Conservation (phyloP, 257 asterid genomes). For the Nemophila menziesii region DNA sequence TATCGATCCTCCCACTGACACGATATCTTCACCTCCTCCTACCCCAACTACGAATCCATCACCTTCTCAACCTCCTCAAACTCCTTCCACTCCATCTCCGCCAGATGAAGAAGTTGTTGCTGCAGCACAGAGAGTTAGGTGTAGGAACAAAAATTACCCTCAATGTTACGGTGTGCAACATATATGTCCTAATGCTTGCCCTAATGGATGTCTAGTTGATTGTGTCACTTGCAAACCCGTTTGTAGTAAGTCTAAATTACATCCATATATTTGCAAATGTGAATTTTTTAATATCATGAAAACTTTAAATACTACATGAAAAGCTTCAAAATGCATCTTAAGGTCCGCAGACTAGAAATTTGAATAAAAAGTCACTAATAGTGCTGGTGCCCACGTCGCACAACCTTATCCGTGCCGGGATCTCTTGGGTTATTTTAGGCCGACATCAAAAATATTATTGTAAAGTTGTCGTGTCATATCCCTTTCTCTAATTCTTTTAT, state of each 20-base stretch:
- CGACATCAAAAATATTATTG: too few species aligned
- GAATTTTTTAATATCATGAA: neutral
- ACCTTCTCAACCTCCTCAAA: neutral
- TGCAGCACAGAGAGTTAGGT: slow-evolving; percentile 21
- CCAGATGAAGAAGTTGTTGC: slow-evolving; percentile 10
- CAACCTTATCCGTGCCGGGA: too few species aligned
- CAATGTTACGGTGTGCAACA: slow-evolving; percentile 29
- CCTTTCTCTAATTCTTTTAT: too few species aligned
- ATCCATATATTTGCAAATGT: neutral
- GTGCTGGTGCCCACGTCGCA: too few species aligned
- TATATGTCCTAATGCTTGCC: slow-evolving; percentile 34
- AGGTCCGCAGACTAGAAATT: too few species aligned
- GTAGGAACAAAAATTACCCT: slow-evolving; percentile 26
- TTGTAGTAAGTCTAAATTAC: slow-evolving; percentile 30
- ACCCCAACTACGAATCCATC: slow-evolving; percentile 9
- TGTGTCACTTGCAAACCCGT: slow-evolving; percentile 52
- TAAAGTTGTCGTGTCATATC: too few species aligned
- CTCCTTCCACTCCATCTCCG: slow-evolving; percentile 5
- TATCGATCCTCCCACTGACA: slow-evolving; percentile 10
- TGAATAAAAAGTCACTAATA: too few species aligned
- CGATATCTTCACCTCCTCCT: neutral
- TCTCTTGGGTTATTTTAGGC: too few species aligned
- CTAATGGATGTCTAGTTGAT: slow-evolving; percentile 33
- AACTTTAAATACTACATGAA: slow-evolving; percentile 1
- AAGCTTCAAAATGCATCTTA: too few species aligned